Percentiles rank a stretch among this genome's conserved stretches.
These are phyloP conservation scores for Entomortierella lignicola DNA, from an alignment of 192 early-diverging fungal genomes.

Conservation along the genomic window DNA sequence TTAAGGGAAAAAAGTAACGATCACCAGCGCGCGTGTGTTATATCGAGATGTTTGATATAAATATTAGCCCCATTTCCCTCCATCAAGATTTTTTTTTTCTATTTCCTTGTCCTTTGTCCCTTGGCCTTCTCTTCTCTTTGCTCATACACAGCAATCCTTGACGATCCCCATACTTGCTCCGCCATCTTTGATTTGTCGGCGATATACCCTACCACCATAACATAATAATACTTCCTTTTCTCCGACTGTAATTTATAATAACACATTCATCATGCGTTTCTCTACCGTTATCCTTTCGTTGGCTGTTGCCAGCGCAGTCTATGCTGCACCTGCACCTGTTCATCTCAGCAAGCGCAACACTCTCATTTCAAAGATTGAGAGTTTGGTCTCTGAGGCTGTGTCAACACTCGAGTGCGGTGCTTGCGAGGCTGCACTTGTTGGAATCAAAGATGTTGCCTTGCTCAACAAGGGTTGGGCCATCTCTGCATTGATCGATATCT, in stretches of 20 bases:
- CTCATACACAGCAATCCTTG: not conserved
- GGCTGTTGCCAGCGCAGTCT: not conserved
- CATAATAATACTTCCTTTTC: too few species aligned
- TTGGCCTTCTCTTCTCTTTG: too few species aligned
- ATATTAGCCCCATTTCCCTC: not conserved
- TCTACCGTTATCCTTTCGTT: slow-evolving; percentile 17
- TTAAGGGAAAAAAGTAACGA: not conserved
- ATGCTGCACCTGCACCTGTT: not conserved
- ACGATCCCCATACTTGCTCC: not conserved
- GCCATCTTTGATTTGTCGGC: too few species aligned
- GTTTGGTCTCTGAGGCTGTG: slow-evolving; percentile 23
- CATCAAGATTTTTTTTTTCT: not conserved
- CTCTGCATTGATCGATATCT: slow-evolving; percentile 6
- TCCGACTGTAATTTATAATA: not conserved
- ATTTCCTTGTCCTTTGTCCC: slow-evolving; percentile 2
- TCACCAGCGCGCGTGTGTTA: not conserved
- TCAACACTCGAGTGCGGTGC: slow-evolving; percentile 27
- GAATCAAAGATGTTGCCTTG: slow-evolving; percentile 21
- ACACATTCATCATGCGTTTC: slow-evolving; percentile 9
- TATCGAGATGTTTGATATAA: too few species aligned
- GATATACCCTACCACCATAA: too few species aligned
- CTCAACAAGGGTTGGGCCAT: slow-evolving; percentile 32
- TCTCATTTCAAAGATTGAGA: too few species aligned
- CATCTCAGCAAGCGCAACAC: slow-evolving; percentile 24
- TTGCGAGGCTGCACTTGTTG: slow-evolving; percentile 18